Base-by-base conservation (phyloP, 2,329 filamentous ascomycete genomes). In the Aspergillus unguis region DNA sequence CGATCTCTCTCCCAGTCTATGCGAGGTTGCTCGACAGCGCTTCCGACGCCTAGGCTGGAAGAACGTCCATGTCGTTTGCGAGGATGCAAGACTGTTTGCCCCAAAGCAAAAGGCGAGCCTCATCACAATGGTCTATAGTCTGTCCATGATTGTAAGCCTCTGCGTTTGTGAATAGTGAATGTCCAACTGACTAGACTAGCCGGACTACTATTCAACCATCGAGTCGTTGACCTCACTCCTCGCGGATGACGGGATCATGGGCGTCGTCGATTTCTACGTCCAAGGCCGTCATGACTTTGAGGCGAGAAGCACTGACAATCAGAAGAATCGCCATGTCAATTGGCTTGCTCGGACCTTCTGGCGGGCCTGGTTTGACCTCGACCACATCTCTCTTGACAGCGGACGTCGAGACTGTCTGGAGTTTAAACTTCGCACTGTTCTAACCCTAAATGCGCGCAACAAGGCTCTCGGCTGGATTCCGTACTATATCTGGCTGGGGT, bases 91-190 rank as follows among this genome's bases (percentile, higher is more conserved):
- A 8, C 6, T 31, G 6, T 44, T 44, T 17, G 10, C 8, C 11
- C 31, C 31, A 35, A 29, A 17, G 17, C 29, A 17, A 26, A n/a
- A 35, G 2, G 42, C 42, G 3, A 17, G 8, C 27, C 42, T 44
- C 3, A 26, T 44, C 29, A 44, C 42, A 8, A 44, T 44, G 42
- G 10, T 17, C n/a, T 44, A 44, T 17, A 44, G 42, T 11, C 42
- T 44, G 17, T 44, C 42, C n/a, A 44, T 44, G 23, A 31, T 44
- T 44, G 42, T 44, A 44, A 44, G 42, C 11, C 26, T 23, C 37
- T 27, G 23, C 6, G 17, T 17, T 17, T 17, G 17, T 17, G 17
- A 17, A 17, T 17, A 17, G 17, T 17, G 17, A 17, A 17, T 17
- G 17, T 17, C 17, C 32, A 3, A 33, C 32, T 33, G 32, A 33